These are phyloP conservation scores for Boeremia lycopersici DNA, from an alignment of 2,329 filamentous ascomycete species.

Conservation along the genomic window DNA sequence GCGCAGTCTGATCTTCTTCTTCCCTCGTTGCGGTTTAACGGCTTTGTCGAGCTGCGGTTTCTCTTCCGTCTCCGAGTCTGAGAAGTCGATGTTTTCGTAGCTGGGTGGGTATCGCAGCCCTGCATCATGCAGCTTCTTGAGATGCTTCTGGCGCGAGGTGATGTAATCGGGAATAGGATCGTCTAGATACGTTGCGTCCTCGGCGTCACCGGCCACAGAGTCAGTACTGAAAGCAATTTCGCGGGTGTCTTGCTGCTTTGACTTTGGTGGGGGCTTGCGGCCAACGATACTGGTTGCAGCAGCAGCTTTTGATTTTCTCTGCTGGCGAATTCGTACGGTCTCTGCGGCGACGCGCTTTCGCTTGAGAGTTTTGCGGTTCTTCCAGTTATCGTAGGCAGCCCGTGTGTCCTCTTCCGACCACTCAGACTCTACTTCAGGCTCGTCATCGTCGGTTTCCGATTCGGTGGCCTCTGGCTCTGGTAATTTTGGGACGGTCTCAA, in stretches of 20 bases:
- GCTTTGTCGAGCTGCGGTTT: conserved; percentile 69
- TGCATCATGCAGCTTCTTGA: conserved; percentile 71
- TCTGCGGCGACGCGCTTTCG: conserved; percentile 58
- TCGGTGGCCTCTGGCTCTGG: neutral
- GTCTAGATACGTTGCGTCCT: conserved; percentile 62
- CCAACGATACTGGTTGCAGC: conserved; percentile 51
- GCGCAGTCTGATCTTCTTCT: conserved; percentile 75
- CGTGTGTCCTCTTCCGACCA: conserved; percentile 62
- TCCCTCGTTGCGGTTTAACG: conserved; percentile 69
- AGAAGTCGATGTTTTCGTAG: conserved; percentile 77
- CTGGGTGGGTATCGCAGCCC: conserved; percentile 79
- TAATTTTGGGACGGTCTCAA: neutral
- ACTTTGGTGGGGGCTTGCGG: conserved; percentile 35
- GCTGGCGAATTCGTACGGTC: conserved; percentile 56
- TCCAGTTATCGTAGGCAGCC: conserved; percentile 67
- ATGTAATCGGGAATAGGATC: conserved; percentile 75
- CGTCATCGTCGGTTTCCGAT: conserved; percentile 20
- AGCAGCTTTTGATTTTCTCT: conserved; percentile 54
- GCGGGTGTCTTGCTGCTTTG: conserved; percentile 17
- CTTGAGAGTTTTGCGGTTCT: conserved; percentile 62
- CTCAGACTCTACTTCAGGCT: conserved; percentile 25
- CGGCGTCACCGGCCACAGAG: conserved; percentile 43
- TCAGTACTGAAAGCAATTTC: conserved; percentile 28
- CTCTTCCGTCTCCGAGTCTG: conserved; percentile 70
- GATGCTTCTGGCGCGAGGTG: conserved; percentile 67